These are phyloP conservation scores for Extremus antarcticus DNA, from an alignment of 495 filamentous ascomycete species.

Conservation along the genomic window DNA sequence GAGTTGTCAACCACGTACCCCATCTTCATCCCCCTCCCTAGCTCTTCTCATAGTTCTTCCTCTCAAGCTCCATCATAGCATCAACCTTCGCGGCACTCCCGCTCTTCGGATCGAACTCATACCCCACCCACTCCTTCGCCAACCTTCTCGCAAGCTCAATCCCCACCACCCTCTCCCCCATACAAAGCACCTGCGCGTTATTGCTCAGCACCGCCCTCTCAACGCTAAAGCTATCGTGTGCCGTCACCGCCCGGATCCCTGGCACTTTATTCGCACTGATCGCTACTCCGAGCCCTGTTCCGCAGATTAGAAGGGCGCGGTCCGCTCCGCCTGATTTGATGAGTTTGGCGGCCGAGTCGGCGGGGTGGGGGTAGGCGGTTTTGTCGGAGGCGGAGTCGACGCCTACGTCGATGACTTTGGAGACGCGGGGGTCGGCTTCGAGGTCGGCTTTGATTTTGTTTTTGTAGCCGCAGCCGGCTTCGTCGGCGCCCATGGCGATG, in stretches of 20 bases:
- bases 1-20: too few relatives aligned
- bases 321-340: slow-evolving; percentile 46
- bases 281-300: slow-evolving; percentile 75
- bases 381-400: slow-evolving; percentile 58
- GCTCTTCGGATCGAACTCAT: slow-evolving; percentile 66
- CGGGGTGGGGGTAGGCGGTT: slow-evolving; percentile 74
- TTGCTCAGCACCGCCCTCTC: slow-evolving; percentile 75
- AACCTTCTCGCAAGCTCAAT: slow-evolving; percentile 67
- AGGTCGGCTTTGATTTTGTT: slow-evolving; percentile 65
- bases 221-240: slow-evolving; percentile 75
- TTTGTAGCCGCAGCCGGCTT: slow-evolving; percentile 71
- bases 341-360: slow-evolving; percentile 34
- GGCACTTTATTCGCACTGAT: slow-evolving; percentile 82
- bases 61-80: slow-evolving; percentile 64
- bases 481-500: slow-evolving; percentile 55
- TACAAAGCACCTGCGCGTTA: slow-evolving; percentile 79
- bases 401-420: slow-evolving; percentile 56
- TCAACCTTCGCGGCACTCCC: slow-evolving; percentile 64
- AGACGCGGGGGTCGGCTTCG: slow-evolving; percentile 53
- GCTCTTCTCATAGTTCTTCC: slow-evolving; percentile 29
- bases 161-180: slow-evolving; percentile 77
- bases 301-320: slow-evolving; percentile 76
- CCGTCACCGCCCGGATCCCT: slow-evolving; percentile 74
- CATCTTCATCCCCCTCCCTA: background rate
- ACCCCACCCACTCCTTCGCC: slow-evolving; percentile 71